These are phyloP conservation scores for Talaromyces trachyspermus DNA, from an alignment of 495 filamentous ascomycete species.

Conservation along the genomic window DNA sequence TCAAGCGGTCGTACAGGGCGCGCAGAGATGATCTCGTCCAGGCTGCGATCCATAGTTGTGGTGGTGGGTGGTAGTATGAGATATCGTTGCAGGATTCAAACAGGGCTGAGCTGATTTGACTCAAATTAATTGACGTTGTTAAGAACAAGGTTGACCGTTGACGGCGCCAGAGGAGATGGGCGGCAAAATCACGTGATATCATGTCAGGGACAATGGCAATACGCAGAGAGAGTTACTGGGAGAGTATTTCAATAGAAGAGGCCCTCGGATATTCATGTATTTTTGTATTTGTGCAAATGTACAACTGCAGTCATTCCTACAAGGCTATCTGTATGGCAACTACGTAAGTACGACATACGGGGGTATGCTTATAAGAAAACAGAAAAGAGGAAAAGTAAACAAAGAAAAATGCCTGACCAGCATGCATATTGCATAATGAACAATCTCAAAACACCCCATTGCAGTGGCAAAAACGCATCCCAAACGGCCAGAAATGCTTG, in stretches of 20 bases:
- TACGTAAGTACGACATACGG: constrained; percentile 5
- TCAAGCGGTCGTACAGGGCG: constrained; percentile 52
- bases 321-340: not conserved
- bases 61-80: no score
- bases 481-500: constrained; percentile 10
- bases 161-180: not conserved
- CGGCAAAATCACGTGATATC: not conserved
- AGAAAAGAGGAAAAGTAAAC: constrained; percentile 14
- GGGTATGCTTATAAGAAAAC: constrained; percentile 15
- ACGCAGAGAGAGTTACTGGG: no score
- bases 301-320: not conserved
- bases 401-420: constrained; percentile 17
- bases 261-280: not conserved
- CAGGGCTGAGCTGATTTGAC: no score
- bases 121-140: no score
- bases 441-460: constrained; percentile 13
- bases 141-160: no score
- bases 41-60: constrained; percentile 63
- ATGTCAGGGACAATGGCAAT: no score
- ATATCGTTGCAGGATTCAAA: no score
- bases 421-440: constrained; percentile 12
- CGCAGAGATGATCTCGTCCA: constrained; percentile 80
- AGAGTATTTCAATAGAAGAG: no score
- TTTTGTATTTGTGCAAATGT: not conserved
- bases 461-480: constrained; percentile 11